A percentile compares a stretch with the other conserved stretches of the same genome.
These are phyloP conservation scores for Solanum stenotomum DNA, from an alignment of 257 asterid species.

Conservation along the genomic window DNA sequence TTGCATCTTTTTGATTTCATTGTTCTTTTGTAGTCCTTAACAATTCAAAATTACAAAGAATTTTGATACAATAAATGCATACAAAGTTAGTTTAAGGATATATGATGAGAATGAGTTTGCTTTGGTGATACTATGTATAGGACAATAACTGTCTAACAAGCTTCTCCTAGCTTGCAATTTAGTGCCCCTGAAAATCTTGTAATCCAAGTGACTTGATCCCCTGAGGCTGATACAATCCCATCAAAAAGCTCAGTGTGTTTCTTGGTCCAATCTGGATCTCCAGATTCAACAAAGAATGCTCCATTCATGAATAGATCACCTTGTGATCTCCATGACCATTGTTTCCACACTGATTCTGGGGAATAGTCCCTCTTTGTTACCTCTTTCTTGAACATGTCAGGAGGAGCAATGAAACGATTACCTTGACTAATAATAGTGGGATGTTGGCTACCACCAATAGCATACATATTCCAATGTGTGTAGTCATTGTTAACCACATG, in stretches of 20 bases:
- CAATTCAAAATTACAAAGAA: background rate
- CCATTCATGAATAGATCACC: constrained; percentile 65
- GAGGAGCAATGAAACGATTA: constrained; percentile 74
- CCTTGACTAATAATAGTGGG: constrained; percentile 89
- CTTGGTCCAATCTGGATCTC: constrained; percentile 37
- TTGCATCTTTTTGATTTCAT: background rate
- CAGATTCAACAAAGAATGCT: constrained; percentile 65
- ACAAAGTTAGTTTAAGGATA: background rate
- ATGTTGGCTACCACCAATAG: constrained; percentile 76
- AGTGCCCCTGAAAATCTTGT: constrained; percentile 56
- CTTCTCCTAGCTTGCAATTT: constrained; percentile 32
- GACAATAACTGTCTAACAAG: constrained; percentile 23
- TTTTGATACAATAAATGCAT: background rate
- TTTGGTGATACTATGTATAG: background rate
- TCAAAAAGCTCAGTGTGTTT: constrained; percentile 53
- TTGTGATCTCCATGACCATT: constrained; percentile 86
- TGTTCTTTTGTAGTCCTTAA: background rate
- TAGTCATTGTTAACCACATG: constrained; percentile 90
- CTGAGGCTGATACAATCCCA: constrained; percentile 26
- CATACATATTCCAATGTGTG: constrained; percentile 93
- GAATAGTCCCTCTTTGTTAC: constrained; percentile 76
- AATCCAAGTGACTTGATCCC: constrained; percentile 26
- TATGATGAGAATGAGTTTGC: background rate
- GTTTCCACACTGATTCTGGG: constrained; percentile 35
- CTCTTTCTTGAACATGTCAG: constrained; percentile 31